Base-by-base conservation (phyloP, 208 protist genomes). In the Herpetomonas muscarum region DNA sequence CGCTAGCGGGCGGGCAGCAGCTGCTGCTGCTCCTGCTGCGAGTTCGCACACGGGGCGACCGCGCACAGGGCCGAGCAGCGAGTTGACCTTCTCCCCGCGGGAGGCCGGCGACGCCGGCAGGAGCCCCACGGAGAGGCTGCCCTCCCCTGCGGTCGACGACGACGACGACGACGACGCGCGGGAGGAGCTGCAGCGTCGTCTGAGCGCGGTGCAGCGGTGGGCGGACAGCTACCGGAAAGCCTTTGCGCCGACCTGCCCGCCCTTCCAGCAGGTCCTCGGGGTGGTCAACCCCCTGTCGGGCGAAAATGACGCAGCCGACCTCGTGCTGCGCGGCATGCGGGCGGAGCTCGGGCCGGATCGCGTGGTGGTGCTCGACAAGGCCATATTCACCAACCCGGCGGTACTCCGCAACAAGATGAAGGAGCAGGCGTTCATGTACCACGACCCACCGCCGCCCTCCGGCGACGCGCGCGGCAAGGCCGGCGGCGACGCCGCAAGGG, bases 251-350 rank as follows among this genome's bases (percentile, higher is more conserved):
- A n/a, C 37, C 2, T 7, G n/a, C 9, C 21, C 26, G 13, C 29
- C 61, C 17, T 76, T 71, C 29, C 55, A 84, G 5, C 67, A 90
- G 53, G 79, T 85, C 3, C 24, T 82, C 21, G 81, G 73, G 22
- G 54, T 94, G 51, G 70, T 94, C 29, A 94, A 94, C 63, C 78
- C 79, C 32, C 6, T 34, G 25, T 85, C 87, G 0, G 87, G 87
- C 29, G 83, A 94, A 31, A 46, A 49, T 12, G 54, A 36, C 0
- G 61, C 77, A 15, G 61, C 70, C 15, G 29, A 54, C 22, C 26
- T 70, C 21, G 72, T 94, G 37, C 29, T 69, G 24, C 55, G 55
- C 4, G 45, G 44, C 9, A 66, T 94, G 68, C 58, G 48, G 4
- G 47, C 57, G 19, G 57, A 76, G 51, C 64, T 94, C n/a, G 81